These are phyloP conservation scores for Prunus kanzakura DNA, from an alignment of 306 rosid species.

Conservation along the genomic window DNA sequence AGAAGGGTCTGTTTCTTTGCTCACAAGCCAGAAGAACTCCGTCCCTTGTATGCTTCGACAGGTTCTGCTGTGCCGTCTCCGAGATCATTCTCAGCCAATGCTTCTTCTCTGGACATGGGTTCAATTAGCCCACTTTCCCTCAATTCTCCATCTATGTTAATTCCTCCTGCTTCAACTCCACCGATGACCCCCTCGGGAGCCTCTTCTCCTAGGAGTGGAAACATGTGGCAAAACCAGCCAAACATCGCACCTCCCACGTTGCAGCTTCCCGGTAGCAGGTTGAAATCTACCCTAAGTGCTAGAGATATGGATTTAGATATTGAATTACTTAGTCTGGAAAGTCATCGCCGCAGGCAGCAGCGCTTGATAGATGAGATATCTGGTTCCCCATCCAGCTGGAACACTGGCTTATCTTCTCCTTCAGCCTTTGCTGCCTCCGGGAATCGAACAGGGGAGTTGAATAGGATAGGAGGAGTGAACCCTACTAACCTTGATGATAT, in stretches of 20 bases:
- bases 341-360: slow-evolving; percentile 46
- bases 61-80: slow-evolving; percentile 93
- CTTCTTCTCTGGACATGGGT: slow-evolving; percentile 49
- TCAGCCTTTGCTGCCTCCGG: slow-evolving; percentile 41
- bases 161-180: slow-evolving; percentile 47
- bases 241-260: slow-evolving; percentile 48
- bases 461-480: slow-evolving; percentile 45
- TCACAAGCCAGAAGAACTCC: slow-evolving; percentile 76
- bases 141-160: slow-evolving; percentile 48
- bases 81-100: slow-evolving; percentile 36
- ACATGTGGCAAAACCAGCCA: slow-evolving; percentile 54
- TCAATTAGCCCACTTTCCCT: slow-evolving; percentile 46
- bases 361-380: slow-evolving; percentile 52
- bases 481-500: slow-evolving; percentile 63
- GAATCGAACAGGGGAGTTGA: slow-evolving; percentile 41
- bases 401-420: slow-evolving; percentile 35
- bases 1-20: slow-evolving; percentile 90
- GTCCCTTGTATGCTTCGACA: slow-evolving; percentile 77
- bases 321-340: slow-evolving; percentile 45
- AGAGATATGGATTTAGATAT: slow-evolving; percentile 54
- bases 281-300: slow-evolving; percentile 47
- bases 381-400: slow-evolving; percentile 58
- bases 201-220: slow-evolving; percentile 51
- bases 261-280: slow-evolving; percentile 62
- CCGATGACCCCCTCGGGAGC: slow-evolving; percentile 58